Percentiles rank a stretch among this genome's conserved stretches.
phyloP scores from a whole-genome alignment of 1,284 basidiomycete genomes.

The Lentinus polychrous region DNA sequence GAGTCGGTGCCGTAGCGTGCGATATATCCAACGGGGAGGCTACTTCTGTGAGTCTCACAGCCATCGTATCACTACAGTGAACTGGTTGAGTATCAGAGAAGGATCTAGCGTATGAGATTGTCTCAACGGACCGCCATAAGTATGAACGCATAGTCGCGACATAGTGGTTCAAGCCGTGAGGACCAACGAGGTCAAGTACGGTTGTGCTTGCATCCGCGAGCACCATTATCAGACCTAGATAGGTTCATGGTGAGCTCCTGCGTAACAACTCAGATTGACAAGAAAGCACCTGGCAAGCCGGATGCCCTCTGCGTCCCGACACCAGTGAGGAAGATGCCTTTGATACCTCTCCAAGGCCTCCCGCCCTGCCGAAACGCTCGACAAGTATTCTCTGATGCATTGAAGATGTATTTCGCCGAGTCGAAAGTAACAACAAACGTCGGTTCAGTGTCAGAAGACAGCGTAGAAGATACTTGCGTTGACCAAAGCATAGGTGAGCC shows the following conservation, averaged over 20 bases:
- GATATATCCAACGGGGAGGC: conserved; percentile 15
- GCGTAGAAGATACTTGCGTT: conserved; percentile 44
- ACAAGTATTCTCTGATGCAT: conserved; percentile 77
- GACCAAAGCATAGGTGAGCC: conserved; percentile 47
- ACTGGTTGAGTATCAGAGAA: background rate
- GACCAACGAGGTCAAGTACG: conserved; percentile 62
- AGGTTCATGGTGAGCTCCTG: no score
- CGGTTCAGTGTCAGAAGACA: conserved; percentile 74
- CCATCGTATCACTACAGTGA: conserved; percentile 40
- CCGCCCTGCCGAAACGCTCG: conserved; percentile 66
- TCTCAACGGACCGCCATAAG: conserved; percentile 47
- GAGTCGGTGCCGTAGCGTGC: conserved; percentile 24
- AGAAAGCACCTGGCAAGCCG: conserved; percentile 65
- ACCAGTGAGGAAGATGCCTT: conserved; percentile 70
- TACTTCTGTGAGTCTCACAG: conserved; percentile 42
- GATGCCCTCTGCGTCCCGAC: conserved; percentile 52
- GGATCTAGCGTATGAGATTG: background rate
- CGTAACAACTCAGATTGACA: background rate
- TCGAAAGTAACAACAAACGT: conserved; percentile 71
- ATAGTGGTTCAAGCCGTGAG: conserved; percentile 62
- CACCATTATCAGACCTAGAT: conserved; percentile 77
- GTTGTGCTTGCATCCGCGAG: conserved; percentile 66
- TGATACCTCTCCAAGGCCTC: conserved; percentile 56
- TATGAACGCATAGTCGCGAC: conserved; percentile 67
- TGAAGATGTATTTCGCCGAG: conserved; percentile 79